These are phyloP conservation scores for Mycena sp. DNA, from an alignment of 1,284 basidiomycete species.

Conservation along the genomic window DNA sequence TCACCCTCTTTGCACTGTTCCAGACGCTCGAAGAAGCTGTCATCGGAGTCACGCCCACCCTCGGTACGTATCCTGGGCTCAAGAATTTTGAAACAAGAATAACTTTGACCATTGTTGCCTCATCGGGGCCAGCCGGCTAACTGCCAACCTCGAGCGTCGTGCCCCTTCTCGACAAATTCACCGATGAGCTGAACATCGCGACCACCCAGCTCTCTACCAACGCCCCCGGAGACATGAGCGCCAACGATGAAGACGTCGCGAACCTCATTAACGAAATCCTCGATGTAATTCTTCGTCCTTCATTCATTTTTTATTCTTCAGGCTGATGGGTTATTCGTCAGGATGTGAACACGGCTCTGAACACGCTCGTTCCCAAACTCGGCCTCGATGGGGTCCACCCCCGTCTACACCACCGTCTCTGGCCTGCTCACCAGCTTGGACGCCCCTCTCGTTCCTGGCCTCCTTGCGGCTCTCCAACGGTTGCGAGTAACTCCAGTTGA, in stretches of 20 bases:
- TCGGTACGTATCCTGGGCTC: no score
- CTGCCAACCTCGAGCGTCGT: background rate
- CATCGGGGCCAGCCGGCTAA: background rate
- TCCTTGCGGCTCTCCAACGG: no score
- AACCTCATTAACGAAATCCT: slow-evolving; percentile 12
- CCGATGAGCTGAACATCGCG: slow-evolving; percentile 17
- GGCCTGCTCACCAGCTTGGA: slow-evolving; percentile 12
- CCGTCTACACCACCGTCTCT: slow-evolving; percentile 6
- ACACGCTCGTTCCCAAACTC: slow-evolving; percentile 27
- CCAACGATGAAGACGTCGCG: slow-evolving; percentile 15
- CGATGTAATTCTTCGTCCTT: slow-evolving; percentile 1
- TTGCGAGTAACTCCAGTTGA: no score
- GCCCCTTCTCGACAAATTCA: slow-evolving; percentile 4
- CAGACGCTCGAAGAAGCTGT: slow-evolving; percentile 2
- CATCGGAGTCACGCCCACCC: no score
- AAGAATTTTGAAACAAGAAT: background rate
- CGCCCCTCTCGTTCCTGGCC: background rate
- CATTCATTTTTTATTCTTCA: background rate
- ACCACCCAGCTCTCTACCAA: slow-evolving; percentile 9
- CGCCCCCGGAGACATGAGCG: slow-evolving; percentile 19
- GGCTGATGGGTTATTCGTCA: background rate
- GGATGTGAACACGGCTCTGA: slow-evolving; percentile 28
- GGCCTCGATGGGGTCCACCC: slow-evolving; percentile 11
- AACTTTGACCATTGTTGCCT: background rate
- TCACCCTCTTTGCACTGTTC: slow-evolving; percentile 18